A percentile compares a stretch with the other conserved stretches of the same genome.
These are phyloP conservation scores for Blastocystis sp. DNA, from an alignment of 352 stramenopile genomes.

Conservation along the genomic window DNA sequence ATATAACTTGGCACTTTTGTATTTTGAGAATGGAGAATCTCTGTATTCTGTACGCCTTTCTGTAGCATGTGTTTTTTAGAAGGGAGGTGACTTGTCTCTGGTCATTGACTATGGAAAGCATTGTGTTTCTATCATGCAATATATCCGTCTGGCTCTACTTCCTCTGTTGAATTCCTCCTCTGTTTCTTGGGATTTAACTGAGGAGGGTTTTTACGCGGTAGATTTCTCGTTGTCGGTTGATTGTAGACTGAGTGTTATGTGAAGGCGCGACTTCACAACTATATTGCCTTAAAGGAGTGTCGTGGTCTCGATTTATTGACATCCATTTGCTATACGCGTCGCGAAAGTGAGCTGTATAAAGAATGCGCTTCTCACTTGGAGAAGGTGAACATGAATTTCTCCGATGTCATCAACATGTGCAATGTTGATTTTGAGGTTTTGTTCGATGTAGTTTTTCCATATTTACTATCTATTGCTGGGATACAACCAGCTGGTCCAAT, in stretches of 20 bases:
- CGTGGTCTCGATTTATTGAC: background rate
- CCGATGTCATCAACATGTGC: background rate
- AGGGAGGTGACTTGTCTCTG: background rate
- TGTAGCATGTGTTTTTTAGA: background rate
- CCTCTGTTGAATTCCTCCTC: background rate
- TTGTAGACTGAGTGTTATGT: background rate
- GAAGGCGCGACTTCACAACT: background rate
- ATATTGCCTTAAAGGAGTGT: background rate
- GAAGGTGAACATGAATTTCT: background rate
- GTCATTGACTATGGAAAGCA: background rate
- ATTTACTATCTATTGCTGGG: background rate
- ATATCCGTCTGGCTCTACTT: background rate
- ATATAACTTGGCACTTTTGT: background rate
- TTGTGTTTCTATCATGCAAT: background rate
- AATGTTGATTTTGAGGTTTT: background rate
- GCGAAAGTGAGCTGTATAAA: background rate
- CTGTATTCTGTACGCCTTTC: background rate
- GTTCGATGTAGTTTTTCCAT: background rate
- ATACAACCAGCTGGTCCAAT: background rate
- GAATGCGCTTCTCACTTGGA: background rate
- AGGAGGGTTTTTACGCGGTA: background rate
- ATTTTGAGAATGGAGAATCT: background rate
- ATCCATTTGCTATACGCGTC: background rate
- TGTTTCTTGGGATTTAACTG: background rate
- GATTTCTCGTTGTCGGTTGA: background rate